Evolutionary conservation across 257 asterid genomes (phyloP).

Genomic region (Gardenia jasminoides): DNA sequence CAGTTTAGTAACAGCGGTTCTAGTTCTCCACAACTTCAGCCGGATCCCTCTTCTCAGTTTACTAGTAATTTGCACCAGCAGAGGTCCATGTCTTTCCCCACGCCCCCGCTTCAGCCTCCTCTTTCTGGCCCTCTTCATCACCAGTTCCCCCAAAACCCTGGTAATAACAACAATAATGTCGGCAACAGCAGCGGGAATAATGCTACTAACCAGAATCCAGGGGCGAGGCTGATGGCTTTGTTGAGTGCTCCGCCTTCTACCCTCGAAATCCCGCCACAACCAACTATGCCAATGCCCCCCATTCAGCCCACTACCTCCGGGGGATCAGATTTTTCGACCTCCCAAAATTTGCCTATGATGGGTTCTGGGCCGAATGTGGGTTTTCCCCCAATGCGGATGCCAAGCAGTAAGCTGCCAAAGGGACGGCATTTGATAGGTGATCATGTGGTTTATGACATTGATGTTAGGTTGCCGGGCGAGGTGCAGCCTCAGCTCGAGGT

Average conservation of each 20-base stretch:
- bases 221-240: conserved; percentile 87
- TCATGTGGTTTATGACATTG: conserved; percentile 62
- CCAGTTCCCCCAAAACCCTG: conserved; percentile 51
- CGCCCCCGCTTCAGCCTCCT: conserved; percentile 78
- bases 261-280: conserved; percentile 41
- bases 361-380: conserved; percentile 46
- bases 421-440: conserved; percentile 85
- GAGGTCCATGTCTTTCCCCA: conserved; percentile 78
- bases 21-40: conserved; percentile 35
- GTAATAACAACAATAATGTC: conserved; percentile 16
- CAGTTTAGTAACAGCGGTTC: conserved; percentile 38
- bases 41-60: conserved; percentile 34
- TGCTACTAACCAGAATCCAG: conserved; percentile 34
- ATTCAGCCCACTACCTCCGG: conserved; percentile 60
- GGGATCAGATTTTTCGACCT: conserved; percentile 54
- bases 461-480: conserved; percentile 81
- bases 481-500: conserved; percentile 99
- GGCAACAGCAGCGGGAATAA: not conserved
- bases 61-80: conserved; percentile 54
- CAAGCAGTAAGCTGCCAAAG: conserved; percentile 84
- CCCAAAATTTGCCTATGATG: conserved; percentile 32
- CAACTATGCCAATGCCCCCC: conserved; percentile 37
- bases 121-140: conserved; percentile 35
- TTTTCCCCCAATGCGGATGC: conserved; percentile 63
- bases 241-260: conserved; percentile 71